Conservation (phyloP, 768 basidiomycete genomes). For the Trametes gibbosa region DNA sequence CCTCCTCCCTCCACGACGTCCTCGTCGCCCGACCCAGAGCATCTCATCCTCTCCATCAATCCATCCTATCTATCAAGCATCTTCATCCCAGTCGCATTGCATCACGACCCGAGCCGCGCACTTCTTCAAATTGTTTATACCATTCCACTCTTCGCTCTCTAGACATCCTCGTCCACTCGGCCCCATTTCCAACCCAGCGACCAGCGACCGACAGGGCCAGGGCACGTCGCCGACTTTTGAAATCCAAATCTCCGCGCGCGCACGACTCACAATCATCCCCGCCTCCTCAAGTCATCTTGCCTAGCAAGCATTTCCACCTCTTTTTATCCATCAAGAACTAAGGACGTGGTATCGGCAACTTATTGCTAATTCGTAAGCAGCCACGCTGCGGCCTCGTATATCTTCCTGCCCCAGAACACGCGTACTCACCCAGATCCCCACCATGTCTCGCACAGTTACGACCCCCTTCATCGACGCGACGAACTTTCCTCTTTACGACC, state of each 20-base stretch:
- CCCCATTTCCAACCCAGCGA: constrained; percentile 17
- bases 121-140: constrained; percentile 51
- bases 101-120: constrained; percentile 61
- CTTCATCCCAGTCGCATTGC: constrained; percentile 27
- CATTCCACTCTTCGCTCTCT: constrained; percentile 28
- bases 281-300: constrained; percentile 18
- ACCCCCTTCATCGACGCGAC: constrained; percentile 43
- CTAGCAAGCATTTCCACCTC: constrained; percentile 16
- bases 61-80: constrained; percentile 36
- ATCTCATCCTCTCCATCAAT: too few species aligned
- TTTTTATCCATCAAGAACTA: constrained; percentile 37
- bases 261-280: constrained; percentile 20
- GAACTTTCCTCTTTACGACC: constrained; percentile 35
- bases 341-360: constrained; percentile 41
- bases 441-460: constrained; percentile 69
- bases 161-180: constrained; percentile 22
- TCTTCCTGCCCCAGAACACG: constrained; percentile 25
- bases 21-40: too few species aligned
- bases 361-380: constrained; percentile 51
- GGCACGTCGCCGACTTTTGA: constrained; percentile 30
- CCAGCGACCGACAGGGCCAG: constrained; percentile 13
- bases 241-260: constrained; percentile 35
- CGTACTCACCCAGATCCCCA: constrained; percentile 9
- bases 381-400: not conserved
- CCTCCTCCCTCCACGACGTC: constrained; percentile 36